A percentile compares a stretch with the other conserved stretches of the same genome.
phyloP scores from a whole-genome alignment of 23 red algal genomes.

The Gracilariopsis chorda region DNA sequence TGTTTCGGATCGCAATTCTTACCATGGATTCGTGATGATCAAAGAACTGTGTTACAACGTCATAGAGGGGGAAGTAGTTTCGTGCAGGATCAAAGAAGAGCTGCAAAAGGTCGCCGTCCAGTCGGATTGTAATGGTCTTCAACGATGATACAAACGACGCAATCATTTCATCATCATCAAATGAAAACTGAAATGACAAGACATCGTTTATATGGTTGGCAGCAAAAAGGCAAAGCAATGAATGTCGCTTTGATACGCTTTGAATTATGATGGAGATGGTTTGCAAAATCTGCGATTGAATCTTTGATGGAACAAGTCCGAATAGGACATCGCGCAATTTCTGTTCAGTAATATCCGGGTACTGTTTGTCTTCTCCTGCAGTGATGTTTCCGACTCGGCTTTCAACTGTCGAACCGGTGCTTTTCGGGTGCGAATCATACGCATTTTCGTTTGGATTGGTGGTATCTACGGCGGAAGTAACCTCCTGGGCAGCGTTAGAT shows the following conservation, averaged over 20 bases:
- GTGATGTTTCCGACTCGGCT: no score
- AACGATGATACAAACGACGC: constrained; percentile 56
- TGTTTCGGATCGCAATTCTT: constrained; percentile 71
- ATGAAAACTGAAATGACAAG: constrained; percentile 54
- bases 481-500: background rate
- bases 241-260: constrained; percentile 55
- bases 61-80: constrained; percentile 46
- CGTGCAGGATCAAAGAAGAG: constrained; percentile 69
- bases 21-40: constrained; percentile 61
- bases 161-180: constrained; percentile 57
- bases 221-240: constrained; percentile 60
- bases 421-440: background rate
- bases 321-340: no score
- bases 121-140: constrained; percentile 45
- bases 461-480: background rate
- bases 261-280: constrained; percentile 69
- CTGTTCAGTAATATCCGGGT: no score
- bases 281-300: constrained; percentile 66
- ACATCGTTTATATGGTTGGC: constrained; percentile 61
- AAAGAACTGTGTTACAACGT: constrained; percentile 25
- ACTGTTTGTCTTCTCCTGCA: no score
- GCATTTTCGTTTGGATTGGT: background rate
- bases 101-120: constrained; percentile 49
- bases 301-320: background rate
- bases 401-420: background rate